Conservation (phyloP, 2,329 filamentous ascomycete species). For the Cladophialophora carrionii region DNA sequence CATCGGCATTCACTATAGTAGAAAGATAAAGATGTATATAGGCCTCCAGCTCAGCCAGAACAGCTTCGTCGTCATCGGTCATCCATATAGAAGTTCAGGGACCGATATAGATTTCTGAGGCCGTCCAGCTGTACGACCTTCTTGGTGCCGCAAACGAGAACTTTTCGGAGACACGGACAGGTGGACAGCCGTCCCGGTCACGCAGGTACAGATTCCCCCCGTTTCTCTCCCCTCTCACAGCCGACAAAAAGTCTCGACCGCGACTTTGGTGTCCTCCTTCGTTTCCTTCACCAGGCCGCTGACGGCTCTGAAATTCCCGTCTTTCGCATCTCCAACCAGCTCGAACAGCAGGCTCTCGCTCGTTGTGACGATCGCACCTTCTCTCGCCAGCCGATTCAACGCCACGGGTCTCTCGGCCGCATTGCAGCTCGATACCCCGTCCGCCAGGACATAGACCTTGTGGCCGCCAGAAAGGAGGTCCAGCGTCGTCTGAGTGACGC, state of each 20-base stretch:
- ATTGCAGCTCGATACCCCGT: constrained; percentile 89
- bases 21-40: neutral
- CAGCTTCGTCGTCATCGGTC: neutral
- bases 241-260: constrained; percentile 61
- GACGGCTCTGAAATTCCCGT: constrained; percentile 70
- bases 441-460: constrained; percentile 81
- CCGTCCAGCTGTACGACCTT: neutral
- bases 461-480: constrained; percentile 77
- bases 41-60: neutral
- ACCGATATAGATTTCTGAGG: neutral
- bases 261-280: constrained; percentile 68
- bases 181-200: neutral
- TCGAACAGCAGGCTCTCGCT: constrained; percentile 92
- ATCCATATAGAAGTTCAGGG: neutral
- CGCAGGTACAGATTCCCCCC: neutral
- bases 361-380: constrained; percentile 77
- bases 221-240: constrained; percentile 14
- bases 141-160: neutral
- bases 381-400: constrained; percentile 71
- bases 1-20: neutral
- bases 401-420: constrained; percentile 78
- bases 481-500: constrained; percentile 87
- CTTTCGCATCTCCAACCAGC: constrained; percentile 77
- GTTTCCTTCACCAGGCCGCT: constrained; percentile 79
- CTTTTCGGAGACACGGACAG: neutral